These are phyloP conservation scores for Alternaria hordeiaustralica DNA, from an alignment of 2,329 filamentous ascomycete species.

Conservation along the genomic window DNA sequence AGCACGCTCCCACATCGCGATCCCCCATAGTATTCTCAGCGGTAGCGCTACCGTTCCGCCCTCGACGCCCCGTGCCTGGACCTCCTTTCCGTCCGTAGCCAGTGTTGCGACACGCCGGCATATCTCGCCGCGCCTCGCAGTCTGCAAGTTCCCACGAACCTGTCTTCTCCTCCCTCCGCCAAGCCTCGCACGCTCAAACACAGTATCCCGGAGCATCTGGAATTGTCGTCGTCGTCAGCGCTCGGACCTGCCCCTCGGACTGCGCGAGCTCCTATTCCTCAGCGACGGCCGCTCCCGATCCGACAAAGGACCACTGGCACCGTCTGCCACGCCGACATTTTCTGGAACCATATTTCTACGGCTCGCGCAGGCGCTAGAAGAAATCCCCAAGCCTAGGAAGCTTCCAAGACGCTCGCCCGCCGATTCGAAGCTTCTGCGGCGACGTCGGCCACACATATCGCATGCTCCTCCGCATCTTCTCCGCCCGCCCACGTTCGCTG, in stretches of 20 bases:
- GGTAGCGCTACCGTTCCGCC: slow-evolving; percentile 20
- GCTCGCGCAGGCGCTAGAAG: slow-evolving; percentile 22
- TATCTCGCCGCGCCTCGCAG: neutral
- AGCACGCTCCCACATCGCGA: neutral
- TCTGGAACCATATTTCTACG: slow-evolving; percentile 14
- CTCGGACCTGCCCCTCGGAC: slow-evolving; percentile 14
- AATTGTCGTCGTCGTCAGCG: slow-evolving; percentile 1
- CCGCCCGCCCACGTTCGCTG: slow-evolving; percentile 10
- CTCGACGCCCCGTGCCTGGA: slow-evolving; percentile 6
- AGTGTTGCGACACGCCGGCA: slow-evolving; percentile 1
- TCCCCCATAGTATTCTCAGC: slow-evolving; percentile 13
- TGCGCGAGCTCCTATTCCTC: slow-evolving; percentile 21
- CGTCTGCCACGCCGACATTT: slow-evolving; percentile 14
- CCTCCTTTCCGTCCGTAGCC: slow-evolving; percentile 1
- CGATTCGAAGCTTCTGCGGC: slow-evolving; percentile 9
- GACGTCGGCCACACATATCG: slow-evolving; percentile 19
- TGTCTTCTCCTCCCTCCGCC: slow-evolving; percentile 4
- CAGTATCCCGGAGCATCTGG: neutral
- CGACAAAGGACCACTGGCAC: slow-evolving; percentile 13
- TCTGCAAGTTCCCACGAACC: neutral
- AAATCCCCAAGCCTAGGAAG: slow-evolving; percentile 1
- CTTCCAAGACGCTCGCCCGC: slow-evolving; percentile 3
- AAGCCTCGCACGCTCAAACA: slow-evolving; percentile 6
- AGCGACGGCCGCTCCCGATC: slow-evolving; percentile 20
- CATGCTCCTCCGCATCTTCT: slow-evolving; percentile 20